These are phyloP conservation scores for Calonectria pteridis DNA, from an alignment of 2,329 filamentous ascomycete species.

Conservation along the genomic window DNA sequence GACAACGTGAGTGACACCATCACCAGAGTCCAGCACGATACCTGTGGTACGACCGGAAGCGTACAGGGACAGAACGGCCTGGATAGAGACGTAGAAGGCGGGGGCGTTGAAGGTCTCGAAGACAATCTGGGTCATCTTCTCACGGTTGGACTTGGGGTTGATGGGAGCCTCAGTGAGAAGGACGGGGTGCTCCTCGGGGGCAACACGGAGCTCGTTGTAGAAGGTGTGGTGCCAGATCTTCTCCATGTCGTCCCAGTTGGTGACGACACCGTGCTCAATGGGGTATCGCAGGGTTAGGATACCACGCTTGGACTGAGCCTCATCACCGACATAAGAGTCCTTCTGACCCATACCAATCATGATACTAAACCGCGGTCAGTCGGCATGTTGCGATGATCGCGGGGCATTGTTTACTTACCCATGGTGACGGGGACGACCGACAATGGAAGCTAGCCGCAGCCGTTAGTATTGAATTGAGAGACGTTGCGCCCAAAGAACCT, in stretches of 20 bases:
- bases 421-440: constrained; percentile 99
- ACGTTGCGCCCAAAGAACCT: constrained; percentile 25
- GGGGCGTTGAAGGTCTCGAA: constrained; percentile 99
- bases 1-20: constrained; percentile 99
- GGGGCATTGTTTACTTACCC: constrained; percentile 75
- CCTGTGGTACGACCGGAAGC: constrained; percentile 99
- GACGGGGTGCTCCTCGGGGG: constrained; percentile 99
- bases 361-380: constrained; percentile 74
- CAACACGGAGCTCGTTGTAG: constrained; percentile 99
- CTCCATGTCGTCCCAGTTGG: constrained; percentile 99
- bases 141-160: constrained; percentile 99
- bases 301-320: constrained; percentile 99
- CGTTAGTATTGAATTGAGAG: constrained; percentile 51
- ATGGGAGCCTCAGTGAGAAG: constrained; percentile 99
- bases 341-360: constrained; percentile 99
- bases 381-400: constrained; percentile 29
- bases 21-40: constrained; percentile 99
- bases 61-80: constrained; percentile 99
- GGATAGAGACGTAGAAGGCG: constrained; percentile 99
- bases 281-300: constrained; percentile 99
- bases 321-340: constrained; percentile 99
- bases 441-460: constrained; percentile 85
- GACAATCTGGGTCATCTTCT: constrained; percentile 99
- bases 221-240: constrained; percentile 99
- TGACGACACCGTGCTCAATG: constrained; percentile 99